Percentiles rank a stretch among this genome's conserved stretches.
These are phyloP conservation scores for sunflower (Helianthus annuus) DNA, from an alignment of 129 eudicot species.

Conservation along the genomic window DNA sequence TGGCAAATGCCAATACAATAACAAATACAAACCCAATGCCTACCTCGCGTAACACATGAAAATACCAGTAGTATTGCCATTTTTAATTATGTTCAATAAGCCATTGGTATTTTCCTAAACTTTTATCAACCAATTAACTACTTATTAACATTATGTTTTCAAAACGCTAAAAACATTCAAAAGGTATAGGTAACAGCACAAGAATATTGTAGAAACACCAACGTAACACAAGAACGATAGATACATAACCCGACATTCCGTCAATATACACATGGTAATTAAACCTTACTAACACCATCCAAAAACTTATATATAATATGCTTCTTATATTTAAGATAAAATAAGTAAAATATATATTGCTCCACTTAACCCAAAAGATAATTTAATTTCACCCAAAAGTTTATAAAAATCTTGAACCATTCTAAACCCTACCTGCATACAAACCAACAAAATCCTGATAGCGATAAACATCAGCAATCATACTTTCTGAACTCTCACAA, in stretches of 20 bases:
- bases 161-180: neutral
- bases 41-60: too few relatives aligned
- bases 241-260: neutral
- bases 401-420: conserved; percentile 23
- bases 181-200: neutral
- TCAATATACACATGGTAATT: neutral
- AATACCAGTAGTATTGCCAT: too few relatives aligned
- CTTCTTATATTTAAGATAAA: neutral
- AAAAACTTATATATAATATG: neutral
- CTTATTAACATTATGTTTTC: too few relatives aligned
- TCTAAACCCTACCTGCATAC: conserved; percentile 47
- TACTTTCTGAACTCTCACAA: conserved; percentile 28
- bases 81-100: too few relatives aligned
- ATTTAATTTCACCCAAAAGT: neutral
- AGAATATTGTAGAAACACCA: neutral
- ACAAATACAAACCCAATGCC: too few relatives aligned
- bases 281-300: neutral
- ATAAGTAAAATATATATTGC: neutral
- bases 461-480: conserved; percentile 52
- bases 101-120: too few relatives aligned
- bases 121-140: too few relatives aligned
- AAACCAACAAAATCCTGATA: conserved; percentile 47
- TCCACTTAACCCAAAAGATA: neutral
- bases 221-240: neutral
- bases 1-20: too few relatives aligned